Evolutionary conservation across 805 yeast species (phyloP).

Genomic region (Torulaspora delbrueckii): DNA sequence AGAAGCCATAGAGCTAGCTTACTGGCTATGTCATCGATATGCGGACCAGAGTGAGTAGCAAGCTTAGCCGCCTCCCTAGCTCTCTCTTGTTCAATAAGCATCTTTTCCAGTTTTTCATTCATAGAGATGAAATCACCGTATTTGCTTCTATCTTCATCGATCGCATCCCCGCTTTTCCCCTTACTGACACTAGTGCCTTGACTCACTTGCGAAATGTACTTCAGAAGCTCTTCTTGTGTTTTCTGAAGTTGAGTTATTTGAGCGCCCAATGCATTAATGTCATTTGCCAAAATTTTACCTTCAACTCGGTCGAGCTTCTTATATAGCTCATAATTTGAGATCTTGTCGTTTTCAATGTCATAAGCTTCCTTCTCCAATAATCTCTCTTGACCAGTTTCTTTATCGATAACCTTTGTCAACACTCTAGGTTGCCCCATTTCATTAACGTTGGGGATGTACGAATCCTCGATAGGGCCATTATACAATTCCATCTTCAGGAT

Average conservation of each 20-base stretch:
- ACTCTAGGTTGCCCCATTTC: constrained; percentile 44
- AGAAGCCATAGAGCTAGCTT: constrained; percentile 30
- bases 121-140: constrained; percentile 28
- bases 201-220: constrained; percentile 21
- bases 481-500: constrained; percentile 54
- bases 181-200: not conserved
- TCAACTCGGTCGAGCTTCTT: constrained; percentile 33
- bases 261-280: constrained; percentile 25
- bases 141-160: constrained; percentile 11
- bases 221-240: constrained; percentile 24
- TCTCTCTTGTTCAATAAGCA: constrained; percentile 31
- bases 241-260: constrained; percentile 23
- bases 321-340: constrained; percentile 26
- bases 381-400: constrained; percentile 35
- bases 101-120: constrained; percentile 29
- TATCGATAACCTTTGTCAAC: constrained; percentile 38
- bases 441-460: constrained; percentile 53
- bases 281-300: constrained; percentile 35
- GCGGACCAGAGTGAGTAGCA: constrained; percentile 20
- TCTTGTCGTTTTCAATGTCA: constrained; percentile 21
- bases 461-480: constrained; percentile 49
- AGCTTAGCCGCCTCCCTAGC: constrained; percentile 27
- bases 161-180: constrained; percentile 4
- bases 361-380: constrained; percentile 28
- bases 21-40: constrained; percentile 32